These are phyloP conservation scores for Chaetomiaceae sp. DNA, from an alignment of 2,329 filamentous ascomycete genomes.

Conservation along the genomic window DNA sequence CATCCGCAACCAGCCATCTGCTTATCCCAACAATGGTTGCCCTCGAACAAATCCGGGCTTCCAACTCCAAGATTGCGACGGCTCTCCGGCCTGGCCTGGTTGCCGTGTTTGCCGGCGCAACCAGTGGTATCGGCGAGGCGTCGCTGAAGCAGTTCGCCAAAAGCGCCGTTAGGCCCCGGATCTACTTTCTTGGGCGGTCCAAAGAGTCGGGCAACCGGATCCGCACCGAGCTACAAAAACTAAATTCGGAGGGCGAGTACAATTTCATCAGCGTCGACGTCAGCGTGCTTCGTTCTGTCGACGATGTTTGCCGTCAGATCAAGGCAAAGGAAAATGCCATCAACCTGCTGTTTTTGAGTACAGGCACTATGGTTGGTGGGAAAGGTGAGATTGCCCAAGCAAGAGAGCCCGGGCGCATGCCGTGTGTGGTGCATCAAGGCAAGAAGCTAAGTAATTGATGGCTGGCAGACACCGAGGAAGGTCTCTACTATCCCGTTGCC, in stretches of 20 bases:
- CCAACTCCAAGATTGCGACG: slow-evolving; percentile 64
- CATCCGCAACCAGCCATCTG: too few species aligned
- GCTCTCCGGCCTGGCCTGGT: slow-evolving; percentile 51
- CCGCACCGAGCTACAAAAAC: slow-evolving; percentile 11
- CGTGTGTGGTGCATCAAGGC: too few species aligned
- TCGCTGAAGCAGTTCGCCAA: slow-evolving; percentile 27
- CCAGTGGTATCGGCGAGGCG: slow-evolving; percentile 54
- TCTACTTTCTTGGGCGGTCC: slow-evolving; percentile 27
- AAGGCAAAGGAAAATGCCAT: slow-evolving; percentile 20
- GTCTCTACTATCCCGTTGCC: slow-evolving; percentile 29
- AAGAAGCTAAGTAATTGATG: neutral
- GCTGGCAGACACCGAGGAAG: slow-evolving; percentile 31
- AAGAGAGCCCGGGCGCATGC: too few species aligned
- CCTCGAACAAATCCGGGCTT: slow-evolving; percentile 2
- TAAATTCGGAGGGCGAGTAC: slow-evolving; percentile 23
- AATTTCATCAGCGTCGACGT: slow-evolving; percentile 30
- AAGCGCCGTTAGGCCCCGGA: slow-evolving; percentile 18
- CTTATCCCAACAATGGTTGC: slow-evolving; percentile 13
- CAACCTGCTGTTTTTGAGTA: slow-evolving; percentile 31
- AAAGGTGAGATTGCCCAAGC: too few species aligned
- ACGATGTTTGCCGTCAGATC: slow-evolving; percentile 15
- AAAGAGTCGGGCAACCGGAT: neutral
- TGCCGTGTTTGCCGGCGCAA: slow-evolving; percentile 79
- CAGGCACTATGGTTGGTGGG: slow-evolving; percentile 23
- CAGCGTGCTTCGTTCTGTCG: slow-evolving; percentile 23